phyloP scores from a whole-genome alignment of 129 eudicot genomes.

The Tanacetum coccineum region DNA sequence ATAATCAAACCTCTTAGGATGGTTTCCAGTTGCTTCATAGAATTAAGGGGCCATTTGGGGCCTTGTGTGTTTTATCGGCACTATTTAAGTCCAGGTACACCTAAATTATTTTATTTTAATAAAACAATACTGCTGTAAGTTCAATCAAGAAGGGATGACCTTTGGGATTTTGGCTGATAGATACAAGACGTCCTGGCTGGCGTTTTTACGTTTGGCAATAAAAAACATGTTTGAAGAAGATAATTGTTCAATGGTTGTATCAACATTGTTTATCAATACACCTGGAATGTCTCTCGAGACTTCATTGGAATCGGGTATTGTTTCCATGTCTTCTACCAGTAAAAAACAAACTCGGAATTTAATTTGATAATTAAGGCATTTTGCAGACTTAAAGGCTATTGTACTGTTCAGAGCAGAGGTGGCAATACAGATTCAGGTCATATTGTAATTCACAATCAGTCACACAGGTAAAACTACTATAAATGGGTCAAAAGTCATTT shows the following conservation, averaged over 20 bases:
- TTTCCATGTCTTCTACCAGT: constrained; percentile 81
- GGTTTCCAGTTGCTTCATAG: constrained; percentile 75
- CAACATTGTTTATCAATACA: constrained; percentile 53
- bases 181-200: constrained; percentile 84
- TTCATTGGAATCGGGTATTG: constrained; percentile 89
- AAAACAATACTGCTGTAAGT: constrained; percentile 76
- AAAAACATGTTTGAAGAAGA: constrained; percentile 85
- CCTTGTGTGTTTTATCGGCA: constrained; percentile 80
- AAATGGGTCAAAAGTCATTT: too few relatives aligned
- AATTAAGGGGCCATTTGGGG: constrained; percentile 85
- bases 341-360: neutral
- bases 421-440: too few relatives aligned
- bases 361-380: too few relatives aligned
- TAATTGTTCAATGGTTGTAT: constrained; percentile 59
- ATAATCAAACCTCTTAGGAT: constrained; percentile 53
- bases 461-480: too few relatives aligned
- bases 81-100: constrained; percentile 85
- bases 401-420: too few relatives aligned
- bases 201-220: constrained; percentile 85
- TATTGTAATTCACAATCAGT: too few relatives aligned
- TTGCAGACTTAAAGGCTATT: too few relatives aligned
- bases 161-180: constrained; percentile 84
- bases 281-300: constrained; percentile 57
- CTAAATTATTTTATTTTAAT: too few relatives aligned
- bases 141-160: constrained; percentile 83